Conservation (phyloP, 139 green algal genomes). For the Coelastrella sp. region DNA sequence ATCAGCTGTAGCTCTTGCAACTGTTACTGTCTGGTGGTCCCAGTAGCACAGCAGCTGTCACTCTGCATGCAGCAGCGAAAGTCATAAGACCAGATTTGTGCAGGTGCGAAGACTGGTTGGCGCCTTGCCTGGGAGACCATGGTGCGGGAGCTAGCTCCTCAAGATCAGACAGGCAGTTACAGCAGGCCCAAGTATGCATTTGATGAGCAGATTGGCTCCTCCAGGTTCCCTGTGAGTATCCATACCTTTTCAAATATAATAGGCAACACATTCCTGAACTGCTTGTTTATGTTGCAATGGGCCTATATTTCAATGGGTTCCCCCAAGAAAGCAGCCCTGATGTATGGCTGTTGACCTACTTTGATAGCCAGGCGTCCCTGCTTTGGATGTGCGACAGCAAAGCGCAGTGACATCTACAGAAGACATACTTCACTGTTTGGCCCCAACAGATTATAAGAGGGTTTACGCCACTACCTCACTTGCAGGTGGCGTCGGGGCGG, state of each 20-base stretch:
- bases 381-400: too few relatives aligned
- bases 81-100: background rate
- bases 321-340: background rate
- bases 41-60: background rate
- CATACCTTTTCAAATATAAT: background rate
- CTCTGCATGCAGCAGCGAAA: background rate
- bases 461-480: background rate
- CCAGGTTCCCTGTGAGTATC: slow-evolving; percentile 65
- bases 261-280: background rate
- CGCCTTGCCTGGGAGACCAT: slow-evolving; percentile 79
- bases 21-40: background rate
- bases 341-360: background rate
- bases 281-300: background rate
- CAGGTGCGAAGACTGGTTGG: slow-evolving; percentile 84
- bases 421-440: too few relatives aligned
- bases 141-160: slow-evolving; percentile 89
- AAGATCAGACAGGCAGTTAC: slow-evolving; percentile 72
- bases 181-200: slow-evolving; percentile 82
- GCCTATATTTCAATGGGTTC: background rate
- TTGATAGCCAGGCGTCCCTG: background rate
- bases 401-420: too few relatives aligned
- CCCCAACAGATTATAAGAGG: too few relatives aligned
- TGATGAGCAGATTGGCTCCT: slow-evolving; percentile 60
- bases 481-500: slow-evolving; percentile 69
- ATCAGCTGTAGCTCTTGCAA: background rate